These are phyloP conservation scores for Postia placenta DNA, from an alignment of 768 basidiomycete genomes.

Conservation along the genomic window DNA sequence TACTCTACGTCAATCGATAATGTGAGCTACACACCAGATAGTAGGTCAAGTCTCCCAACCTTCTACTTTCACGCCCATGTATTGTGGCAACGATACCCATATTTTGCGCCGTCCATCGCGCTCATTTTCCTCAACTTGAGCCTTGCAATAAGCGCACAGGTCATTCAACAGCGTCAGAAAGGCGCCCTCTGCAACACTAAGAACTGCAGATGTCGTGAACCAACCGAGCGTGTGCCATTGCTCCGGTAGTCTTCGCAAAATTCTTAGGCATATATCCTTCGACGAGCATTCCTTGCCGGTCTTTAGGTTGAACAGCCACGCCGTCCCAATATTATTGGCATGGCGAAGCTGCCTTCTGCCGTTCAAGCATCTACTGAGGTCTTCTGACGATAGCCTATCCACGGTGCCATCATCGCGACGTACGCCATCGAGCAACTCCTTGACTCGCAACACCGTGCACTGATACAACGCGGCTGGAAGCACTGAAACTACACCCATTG, in stretches of 20 bases:
- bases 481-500: constrained; percentile 9
- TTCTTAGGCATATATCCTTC: constrained; percentile 1
- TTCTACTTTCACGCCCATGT: constrained; percentile 12
- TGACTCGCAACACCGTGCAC: not conserved
- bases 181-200: not conserved
- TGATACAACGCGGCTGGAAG: constrained; percentile 6
- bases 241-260: not conserved
- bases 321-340: not conserved
- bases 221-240: not conserved
- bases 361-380: not conserved
- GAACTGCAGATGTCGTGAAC: not conserved
- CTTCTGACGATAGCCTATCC: constrained; percentile 1
- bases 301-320: not conserved
- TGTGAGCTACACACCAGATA: not conserved
- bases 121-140: not conserved
- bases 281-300: not conserved
- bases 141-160: not conserved
- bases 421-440: not conserved
- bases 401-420: constrained; percentile 1
- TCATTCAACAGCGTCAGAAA: not conserved
- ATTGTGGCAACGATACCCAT: constrained; percentile 12
- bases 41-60: constrained; percentile 9
- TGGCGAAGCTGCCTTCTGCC: not conserved
- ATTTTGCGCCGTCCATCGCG: not conserved
- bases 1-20: too few species aligned